Evolutionary conservation across 2,329 filamentous ascomycete genomes (phyloP).

Genomic region (Fusarium verrucosum): DNA sequence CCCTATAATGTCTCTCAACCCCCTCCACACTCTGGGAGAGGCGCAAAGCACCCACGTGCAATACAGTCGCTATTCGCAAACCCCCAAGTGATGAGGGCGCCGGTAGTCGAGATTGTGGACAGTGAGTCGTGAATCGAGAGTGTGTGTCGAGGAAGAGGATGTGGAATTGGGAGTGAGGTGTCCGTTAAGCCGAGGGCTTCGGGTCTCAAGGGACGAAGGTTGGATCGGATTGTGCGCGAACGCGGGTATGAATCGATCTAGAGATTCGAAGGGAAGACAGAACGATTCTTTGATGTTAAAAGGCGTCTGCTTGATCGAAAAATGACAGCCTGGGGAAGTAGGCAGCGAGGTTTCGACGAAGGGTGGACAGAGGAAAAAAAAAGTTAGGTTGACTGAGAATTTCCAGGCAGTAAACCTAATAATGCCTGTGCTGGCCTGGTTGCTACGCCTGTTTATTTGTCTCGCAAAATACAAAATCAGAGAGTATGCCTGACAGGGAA

Average conservation of each 20-base stretch:
- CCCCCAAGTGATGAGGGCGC: constrained; percentile 37
- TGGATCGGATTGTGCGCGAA: constrained; percentile 19
- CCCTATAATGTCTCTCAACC: constrained; percentile 40
- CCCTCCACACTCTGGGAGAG: constrained; percentile 40
- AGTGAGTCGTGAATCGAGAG: constrained; percentile 23
- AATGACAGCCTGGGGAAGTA: constrained; percentile 29
- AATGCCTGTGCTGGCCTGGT: constrained; percentile 8
- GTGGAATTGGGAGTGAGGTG: constrained; percentile 1
- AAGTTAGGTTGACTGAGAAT: constrained; percentile 29
- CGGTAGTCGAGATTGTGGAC: constrained; percentile 18
- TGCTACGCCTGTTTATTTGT: constrained; percentile 1
- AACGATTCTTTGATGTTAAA: constrained; percentile 25
- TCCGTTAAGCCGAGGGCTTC: constrained; percentile 35
- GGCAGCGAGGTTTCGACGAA: constrained; percentile 26
- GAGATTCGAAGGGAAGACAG: neutral
- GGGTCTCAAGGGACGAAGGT: neutral
- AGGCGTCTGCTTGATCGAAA: constrained; percentile 26
- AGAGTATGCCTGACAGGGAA: constrained; percentile 22
- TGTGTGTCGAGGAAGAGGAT: constrained; percentile 14
- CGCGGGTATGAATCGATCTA: constrained; percentile 9
- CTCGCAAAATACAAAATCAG: constrained; percentile 9
- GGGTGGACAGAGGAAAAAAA: constrained; percentile 15
- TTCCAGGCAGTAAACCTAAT: constrained; percentile 32
- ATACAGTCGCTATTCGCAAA: constrained; percentile 32
- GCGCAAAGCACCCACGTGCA: constrained; percentile 40